Base-by-base conservation (phyloP, 1,284 basidiomycete genomes). In the Prillingera fragicola region DNA sequence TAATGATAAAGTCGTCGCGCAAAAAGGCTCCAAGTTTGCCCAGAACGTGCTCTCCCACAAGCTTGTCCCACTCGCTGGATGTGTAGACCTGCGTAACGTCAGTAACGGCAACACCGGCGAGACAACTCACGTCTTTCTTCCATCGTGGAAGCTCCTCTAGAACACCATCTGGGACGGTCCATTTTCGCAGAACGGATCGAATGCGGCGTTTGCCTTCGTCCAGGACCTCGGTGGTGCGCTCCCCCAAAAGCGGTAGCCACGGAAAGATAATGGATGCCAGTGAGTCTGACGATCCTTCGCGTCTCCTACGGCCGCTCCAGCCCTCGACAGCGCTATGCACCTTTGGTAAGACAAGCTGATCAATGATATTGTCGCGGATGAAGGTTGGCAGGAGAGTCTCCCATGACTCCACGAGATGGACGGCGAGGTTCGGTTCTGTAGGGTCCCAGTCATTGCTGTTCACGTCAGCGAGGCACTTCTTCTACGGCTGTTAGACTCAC, bases 271-370 rank as follows among this genome's bases (percentile, higher is more conserved):
- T 78, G 1, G 79, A 76, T 42, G 87, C 85, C 38, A 98, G 71
- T 1, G 85, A 73, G 40, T 14, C 24, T 8, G 22, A 8, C 4
- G 23, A 73, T 72, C 15, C 55, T 38, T 14, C 54, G 45, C 29
- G 50, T 57, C 8, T 50, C 36, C 8, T 48, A 21, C 56, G 79
- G 79, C 4, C 81, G 74, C 58, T 76, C 90, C 94, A 96, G 25
- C 85, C 81, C 5, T 80, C 77, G n/a, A 98, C 80, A 2, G 88
- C 82, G 41, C 82, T 81, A 32, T 81, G 78, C 3, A 99, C 78
- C 69, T 96, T 96, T 1, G 95, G 95, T 14, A 98, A 73, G 32
- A 98, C 78, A 22, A 99, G 81, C 68, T 99, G 95, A 61, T 97
- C 90, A 45, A 97, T 78, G 45, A 98, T 75, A 64, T 98, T 99